Conservation (phyloP, 164 flowering plant species). For the Warburgia ugandensis region DNA sequence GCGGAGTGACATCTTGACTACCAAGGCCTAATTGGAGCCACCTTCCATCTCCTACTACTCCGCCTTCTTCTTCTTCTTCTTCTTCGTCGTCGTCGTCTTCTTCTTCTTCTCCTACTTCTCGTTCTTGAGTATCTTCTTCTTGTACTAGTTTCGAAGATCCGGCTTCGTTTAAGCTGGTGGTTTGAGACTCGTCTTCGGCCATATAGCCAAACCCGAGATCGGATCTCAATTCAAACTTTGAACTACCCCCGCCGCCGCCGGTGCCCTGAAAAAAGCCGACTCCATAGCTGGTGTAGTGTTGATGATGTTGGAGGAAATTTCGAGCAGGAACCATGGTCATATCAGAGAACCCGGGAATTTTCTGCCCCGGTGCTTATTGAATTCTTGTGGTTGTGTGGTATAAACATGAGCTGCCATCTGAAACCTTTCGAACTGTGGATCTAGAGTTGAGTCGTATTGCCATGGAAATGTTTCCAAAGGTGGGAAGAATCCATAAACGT, state of each 20-base stretch:
- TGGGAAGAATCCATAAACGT: constrained; percentile 9
- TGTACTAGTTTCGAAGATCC: constrained; percentile 23
- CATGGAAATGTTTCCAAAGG: neutral
- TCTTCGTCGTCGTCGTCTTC: constrained; percentile 3
- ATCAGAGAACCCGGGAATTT: constrained; percentile 11
- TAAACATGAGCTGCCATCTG: constrained; percentile 13
- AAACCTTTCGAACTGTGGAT: neutral
- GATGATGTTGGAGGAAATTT: constrained; percentile 22
- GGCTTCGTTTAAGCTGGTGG: constrained; percentile 38
- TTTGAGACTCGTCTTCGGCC: constrained; percentile 68
- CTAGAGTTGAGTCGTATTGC: neutral
- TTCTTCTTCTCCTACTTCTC: too few relatives aligned
- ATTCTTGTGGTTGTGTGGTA: too few relatives aligned
- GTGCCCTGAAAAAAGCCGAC: constrained; percentile 9
- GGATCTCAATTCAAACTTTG: constrained; percentile 1
- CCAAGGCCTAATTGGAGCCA: constrained; percentile 86
- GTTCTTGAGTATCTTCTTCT: too few relatives aligned
- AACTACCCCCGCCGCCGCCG: neutral
- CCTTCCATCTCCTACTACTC: constrained; percentile 26
- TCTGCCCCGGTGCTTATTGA: neutral
- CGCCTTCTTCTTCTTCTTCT: constrained; percentile 16
- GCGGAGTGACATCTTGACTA: too few relatives aligned
- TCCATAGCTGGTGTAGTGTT: constrained; percentile 18
- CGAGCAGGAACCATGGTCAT: constrained; percentile 66
- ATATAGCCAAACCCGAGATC: constrained; percentile 33